phyloP scores from a whole-genome alignment of 2,329 filamentous ascomycete genomes.

The Didymella lethalis region DNA sequence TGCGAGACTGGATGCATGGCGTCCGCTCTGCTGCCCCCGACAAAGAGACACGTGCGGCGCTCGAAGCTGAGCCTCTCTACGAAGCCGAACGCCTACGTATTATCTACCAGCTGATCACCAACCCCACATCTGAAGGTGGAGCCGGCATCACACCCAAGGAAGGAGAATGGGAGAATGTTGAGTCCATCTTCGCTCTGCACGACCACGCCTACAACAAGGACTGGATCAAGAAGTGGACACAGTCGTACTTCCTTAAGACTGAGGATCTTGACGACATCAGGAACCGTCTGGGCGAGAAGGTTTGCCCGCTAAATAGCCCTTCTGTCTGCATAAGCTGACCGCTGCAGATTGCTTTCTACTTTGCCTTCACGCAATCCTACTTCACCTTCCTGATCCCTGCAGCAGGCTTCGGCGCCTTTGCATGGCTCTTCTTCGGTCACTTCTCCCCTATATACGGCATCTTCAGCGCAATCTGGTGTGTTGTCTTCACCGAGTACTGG shows the following conservation, averaged over 20 bases:
- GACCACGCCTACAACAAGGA: slow-evolving; percentile 62
- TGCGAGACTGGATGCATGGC: slow-evolving; percentile 93
- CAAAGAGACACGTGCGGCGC: slow-evolving; percentile 72
- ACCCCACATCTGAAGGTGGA: slow-evolving; percentile 57
- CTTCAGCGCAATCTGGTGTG: slow-evolving; percentile 80
- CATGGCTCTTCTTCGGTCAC: slow-evolving; percentile 83
- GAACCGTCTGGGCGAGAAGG: slow-evolving; percentile 60
- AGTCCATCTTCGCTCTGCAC: slow-evolving; percentile 59
- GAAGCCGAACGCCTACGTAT: slow-evolving; percentile 89
- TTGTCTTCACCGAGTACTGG: slow-evolving; percentile 94
- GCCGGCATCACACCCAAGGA: slow-evolving; percentile 61
- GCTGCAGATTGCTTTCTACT: slow-evolving; percentile 83
- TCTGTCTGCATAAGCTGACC: slow-evolving; percentile 26
- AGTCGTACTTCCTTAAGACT: slow-evolving; percentile 55
- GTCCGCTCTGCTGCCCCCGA: slow-evolving; percentile 80
- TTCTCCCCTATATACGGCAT: slow-evolving; percentile 85
- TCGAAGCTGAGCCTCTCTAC: slow-evolving; percentile 78
- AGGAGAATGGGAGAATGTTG: slow-evolving; percentile 59
- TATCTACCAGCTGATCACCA: slow-evolving; percentile 77
- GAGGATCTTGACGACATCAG: slow-evolving; percentile 61
- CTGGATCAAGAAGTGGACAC: slow-evolving; percentile 62
- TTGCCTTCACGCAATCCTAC: slow-evolving; percentile 91
- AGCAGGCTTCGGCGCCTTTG: slow-evolving; percentile 75
- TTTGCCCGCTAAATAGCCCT: slow-evolving; percentile 7
- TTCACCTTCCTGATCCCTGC: slow-evolving; percentile 86